Percentiles rank a stretch among this genome's conserved stretches.
These are phyloP conservation scores for Acephala macrosclerotiorum DNA, from an alignment of 2,329 filamentous ascomycete genomes.

Conservation along the genomic window DNA sequence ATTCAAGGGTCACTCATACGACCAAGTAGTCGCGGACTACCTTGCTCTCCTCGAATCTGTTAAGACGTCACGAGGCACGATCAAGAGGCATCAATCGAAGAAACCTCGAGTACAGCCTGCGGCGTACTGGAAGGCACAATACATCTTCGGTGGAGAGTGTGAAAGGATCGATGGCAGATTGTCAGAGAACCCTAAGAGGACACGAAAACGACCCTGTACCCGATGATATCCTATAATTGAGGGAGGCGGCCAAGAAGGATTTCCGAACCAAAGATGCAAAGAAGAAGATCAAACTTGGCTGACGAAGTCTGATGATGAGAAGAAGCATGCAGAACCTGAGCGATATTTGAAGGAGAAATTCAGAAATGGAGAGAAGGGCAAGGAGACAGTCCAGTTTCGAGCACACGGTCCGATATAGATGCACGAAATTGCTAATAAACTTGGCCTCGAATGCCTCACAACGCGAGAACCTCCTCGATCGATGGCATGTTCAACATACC, in stretches of 20 bases:
- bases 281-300: slow-evolving; percentile 26
- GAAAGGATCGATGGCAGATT: slow-evolving; percentile 10
- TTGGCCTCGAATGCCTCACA: slow-evolving; percentile 15
- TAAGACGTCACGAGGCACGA: slow-evolving; percentile 68
- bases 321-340: slow-evolving; percentile 28
- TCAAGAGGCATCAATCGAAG: slow-evolving; percentile 13
- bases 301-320: slow-evolving; percentile 32
- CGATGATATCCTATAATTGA: slow-evolving; percentile 62
- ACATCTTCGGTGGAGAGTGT: slow-evolving; percentile 16
- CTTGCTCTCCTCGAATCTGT: slow-evolving; percentile 61
- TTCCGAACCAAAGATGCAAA: slow-evolving; percentile 37
- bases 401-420: background rate
- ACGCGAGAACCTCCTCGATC: background rate
- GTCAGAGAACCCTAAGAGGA: slow-evolving; percentile 49
- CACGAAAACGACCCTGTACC: slow-evolving; percentile 74
- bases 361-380: slow-evolving; percentile 4
- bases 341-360: slow-evolving; percentile 23
- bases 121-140: slow-evolving; percentile 30
- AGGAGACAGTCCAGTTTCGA: slow-evolving; percentile 14
- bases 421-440: slow-evolving; percentile 9
- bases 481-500: background rate
- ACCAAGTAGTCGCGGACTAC: slow-evolving; percentile 62
- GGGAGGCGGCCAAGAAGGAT: slow-evolving; percentile 50
- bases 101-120: slow-evolving; percentile 13
- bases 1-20: slow-evolving; percentile 19